Percentiles rank a stretch among this genome's conserved stretches.
These are phyloP conservation scores for Epichloe gansuensis DNA, from an alignment of 2,329 filamentous ascomycete genomes.

Conservation along the genomic window DNA sequence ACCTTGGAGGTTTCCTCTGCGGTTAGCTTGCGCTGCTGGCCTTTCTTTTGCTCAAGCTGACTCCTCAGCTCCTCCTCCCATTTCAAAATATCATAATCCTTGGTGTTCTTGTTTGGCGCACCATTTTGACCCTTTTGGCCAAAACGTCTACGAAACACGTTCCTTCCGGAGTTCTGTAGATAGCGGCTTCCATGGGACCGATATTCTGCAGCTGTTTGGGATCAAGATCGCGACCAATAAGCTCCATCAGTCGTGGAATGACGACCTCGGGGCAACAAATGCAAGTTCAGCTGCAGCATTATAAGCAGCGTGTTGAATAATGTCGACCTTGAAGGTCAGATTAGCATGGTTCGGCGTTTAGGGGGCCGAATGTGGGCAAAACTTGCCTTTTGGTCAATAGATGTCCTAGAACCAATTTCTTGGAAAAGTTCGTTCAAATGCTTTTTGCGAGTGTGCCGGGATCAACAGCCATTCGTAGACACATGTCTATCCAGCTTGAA, in stretches of 20 bases:
- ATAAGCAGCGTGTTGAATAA: slow-evolving; percentile 59
- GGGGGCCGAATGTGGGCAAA: not conserved
- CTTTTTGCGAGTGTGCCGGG: slow-evolving; percentile 64
- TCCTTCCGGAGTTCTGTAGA: slow-evolving; percentile 82
- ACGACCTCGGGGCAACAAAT: slow-evolving; percentile 78
- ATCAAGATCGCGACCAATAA: slow-evolving; percentile 65
- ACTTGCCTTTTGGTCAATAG: slow-evolving; percentile 39
- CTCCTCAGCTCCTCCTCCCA: slow-evolving; percentile 90
- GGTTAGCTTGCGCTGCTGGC: slow-evolving; percentile 79
- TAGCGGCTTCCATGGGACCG: slow-evolving; percentile 80
- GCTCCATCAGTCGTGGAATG: slow-evolving; percentile 60
- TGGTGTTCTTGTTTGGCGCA: slow-evolving; percentile 74
- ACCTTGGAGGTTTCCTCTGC: slow-evolving; percentile 83
- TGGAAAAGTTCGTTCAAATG: slow-evolving; percentile 52
- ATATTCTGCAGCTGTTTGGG: slow-evolving; percentile 56
- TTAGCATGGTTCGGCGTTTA: slow-evolving; percentile 2
- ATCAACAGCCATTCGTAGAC: slow-evolving; percentile 67
- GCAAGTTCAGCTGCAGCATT: slow-evolving; percentile 81
- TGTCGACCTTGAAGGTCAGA: slow-evolving; percentile 14
- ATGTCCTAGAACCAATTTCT: slow-evolving; percentile 46
- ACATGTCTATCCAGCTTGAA: slow-evolving; percentile 80
- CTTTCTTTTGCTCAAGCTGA: slow-evolving; percentile 87
- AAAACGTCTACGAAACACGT: slow-evolving; percentile 84
- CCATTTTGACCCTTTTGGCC: slow-evolving; percentile 63
- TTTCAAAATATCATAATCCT: slow-evolving; percentile 90